phyloP scores from a whole-genome alignment of 2,329 filamentous ascomycete species.

The Grosmannia penicillata region DNA sequence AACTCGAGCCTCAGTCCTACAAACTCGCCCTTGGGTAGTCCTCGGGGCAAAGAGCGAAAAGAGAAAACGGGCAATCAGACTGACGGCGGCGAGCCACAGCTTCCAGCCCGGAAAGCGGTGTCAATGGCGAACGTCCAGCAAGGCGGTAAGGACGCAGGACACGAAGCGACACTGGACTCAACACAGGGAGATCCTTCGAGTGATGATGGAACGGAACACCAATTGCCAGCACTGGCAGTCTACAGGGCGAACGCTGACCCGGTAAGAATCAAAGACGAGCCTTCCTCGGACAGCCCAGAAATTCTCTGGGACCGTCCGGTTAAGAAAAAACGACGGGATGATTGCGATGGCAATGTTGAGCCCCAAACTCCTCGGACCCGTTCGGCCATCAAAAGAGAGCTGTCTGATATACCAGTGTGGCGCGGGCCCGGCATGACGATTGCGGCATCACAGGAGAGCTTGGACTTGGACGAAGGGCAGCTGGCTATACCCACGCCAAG shows the following conservation, averaged over 20 bases:
- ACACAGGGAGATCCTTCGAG: constrained; percentile 8
- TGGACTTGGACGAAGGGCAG: constrained; percentile 41
- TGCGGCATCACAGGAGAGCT: constrained; percentile 32
- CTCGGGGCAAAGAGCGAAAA: neutral
- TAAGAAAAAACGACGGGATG: constrained; percentile 28
- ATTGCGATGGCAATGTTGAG: constrained; percentile 1
- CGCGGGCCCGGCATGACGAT: neutral
- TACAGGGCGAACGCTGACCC: neutral
- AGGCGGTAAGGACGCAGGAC: neutral
- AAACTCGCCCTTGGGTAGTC: neutral
- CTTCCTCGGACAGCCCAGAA: constrained; percentile 36
- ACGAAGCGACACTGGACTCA: constrained; percentile 3
- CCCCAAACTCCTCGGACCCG: neutral
- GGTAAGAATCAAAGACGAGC: constrained; percentile 31
- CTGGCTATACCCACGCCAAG: constrained; percentile 27
- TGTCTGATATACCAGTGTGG: neutral
- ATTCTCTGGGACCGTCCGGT: constrained; percentile 34
- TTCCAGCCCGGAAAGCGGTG: neutral
- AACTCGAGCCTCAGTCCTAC: constrained; percentile 4
- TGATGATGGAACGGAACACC: neutral
- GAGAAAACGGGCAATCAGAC: neutral
- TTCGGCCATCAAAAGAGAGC: constrained; percentile 1
- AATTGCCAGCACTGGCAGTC: neutral
- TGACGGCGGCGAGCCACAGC: neutral
- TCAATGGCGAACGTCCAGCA: neutral